Base-by-base conservation (phyloP, 1,284 basidiomycete species). In the Exsudoporus floridanus region DNA sequence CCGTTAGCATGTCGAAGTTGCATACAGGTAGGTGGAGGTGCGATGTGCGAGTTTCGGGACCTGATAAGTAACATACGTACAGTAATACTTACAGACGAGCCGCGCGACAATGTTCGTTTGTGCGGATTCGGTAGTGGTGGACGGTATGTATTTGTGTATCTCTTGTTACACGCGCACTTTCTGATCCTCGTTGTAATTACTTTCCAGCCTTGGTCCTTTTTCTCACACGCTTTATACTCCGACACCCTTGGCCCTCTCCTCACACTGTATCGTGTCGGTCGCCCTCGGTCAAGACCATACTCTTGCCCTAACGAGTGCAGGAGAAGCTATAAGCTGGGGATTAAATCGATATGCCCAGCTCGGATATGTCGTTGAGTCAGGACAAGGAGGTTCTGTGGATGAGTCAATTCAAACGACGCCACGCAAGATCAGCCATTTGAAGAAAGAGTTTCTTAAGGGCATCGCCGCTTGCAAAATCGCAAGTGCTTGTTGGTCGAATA, bases 211-310 rank as follows among this genome's bases (percentile, higher is more conserved):
- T 2, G 94, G 94, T 0, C 79, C 82, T 12, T 79, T 80, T 5
- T 81, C 90, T 33, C 88, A 94, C 61, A 92, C 90, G 5, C 92
- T 96, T 65, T 89, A 91, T 58, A 76, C 76, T 4, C 76, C 89
- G 21, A 83, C 84, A 28, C 74, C 79, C 0, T 73, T 94, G 14
- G 71, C 80, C 1, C 40, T 69, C 31, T 83, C 85, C 48, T 71
- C 78, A 2, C 76, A 84, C 40, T 77, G 77, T 12, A 69, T 80
- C 36, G 67, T 77, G 2, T 75, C 82, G 4, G 81, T 98, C 40
- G 92, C 94, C 0, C 77, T 95, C 2, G 96, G 91, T 2, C 94
- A 94, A 65, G 96, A 99, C 64, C 97, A 99, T 68, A 96, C 95
- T 0, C 80, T 98, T 19, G 89, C 87, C 1, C 76, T 98, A 35